Conservation (phyloP, 371 early-diverging fungal species). For the Pancytospora philotis region DNA sequence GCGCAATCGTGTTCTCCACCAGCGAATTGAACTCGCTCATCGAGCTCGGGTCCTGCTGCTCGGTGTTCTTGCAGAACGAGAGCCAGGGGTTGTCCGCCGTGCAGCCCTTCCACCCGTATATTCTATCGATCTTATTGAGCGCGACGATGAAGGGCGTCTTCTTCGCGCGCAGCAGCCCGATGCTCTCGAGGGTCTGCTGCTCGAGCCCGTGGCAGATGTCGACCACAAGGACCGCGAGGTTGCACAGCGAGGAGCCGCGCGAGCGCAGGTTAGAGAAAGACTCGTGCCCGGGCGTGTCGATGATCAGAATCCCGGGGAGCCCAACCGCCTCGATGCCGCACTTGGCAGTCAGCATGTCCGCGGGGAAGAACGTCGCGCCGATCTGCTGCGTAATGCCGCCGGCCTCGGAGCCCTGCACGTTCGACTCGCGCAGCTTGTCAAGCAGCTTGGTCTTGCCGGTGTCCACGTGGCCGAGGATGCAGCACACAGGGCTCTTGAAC, state of each 20-base stretch:
- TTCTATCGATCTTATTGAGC: constrained; percentile 97
- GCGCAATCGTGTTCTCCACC: constrained; percentile 68
- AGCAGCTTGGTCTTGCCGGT: constrained; percentile 96
- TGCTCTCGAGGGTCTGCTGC: constrained; percentile 93
- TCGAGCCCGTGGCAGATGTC: constrained; percentile 99
- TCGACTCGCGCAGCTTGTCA: constrained; percentile 97
- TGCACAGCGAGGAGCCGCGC: constrained; percentile 94
- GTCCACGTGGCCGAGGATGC: constrained; percentile 99
- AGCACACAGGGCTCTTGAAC: constrained; percentile 92
- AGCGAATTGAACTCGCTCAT: constrained; percentile 77
- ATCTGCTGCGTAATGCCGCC: constrained; percentile 99
- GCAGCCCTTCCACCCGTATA: constrained; percentile 71
- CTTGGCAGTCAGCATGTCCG: constrained; percentile 69
- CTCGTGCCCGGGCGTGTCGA: constrained; percentile 99
- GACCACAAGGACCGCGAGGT: constrained; percentile 96
- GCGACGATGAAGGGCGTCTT: constrained; percentile 99
- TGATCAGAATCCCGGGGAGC: constrained; percentile 90
- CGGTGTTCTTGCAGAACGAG: constrained; percentile 66
- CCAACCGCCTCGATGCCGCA: constrained; percentile 62
- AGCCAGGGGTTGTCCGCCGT: constrained; percentile 65
- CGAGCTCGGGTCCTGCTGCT: constrained; percentile 68
- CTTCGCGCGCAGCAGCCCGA: constrained; percentile 75
- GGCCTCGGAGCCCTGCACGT: constrained; percentile 98
- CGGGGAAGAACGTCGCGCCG: constrained; percentile 98
- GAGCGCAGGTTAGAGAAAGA: constrained; percentile 93